A percentile compares a stretch with the other conserved stretches of the same genome.
Conservation (phyloP, 768 basidiomycete genomes). For the Pisolithus microcarpus region DNA sequence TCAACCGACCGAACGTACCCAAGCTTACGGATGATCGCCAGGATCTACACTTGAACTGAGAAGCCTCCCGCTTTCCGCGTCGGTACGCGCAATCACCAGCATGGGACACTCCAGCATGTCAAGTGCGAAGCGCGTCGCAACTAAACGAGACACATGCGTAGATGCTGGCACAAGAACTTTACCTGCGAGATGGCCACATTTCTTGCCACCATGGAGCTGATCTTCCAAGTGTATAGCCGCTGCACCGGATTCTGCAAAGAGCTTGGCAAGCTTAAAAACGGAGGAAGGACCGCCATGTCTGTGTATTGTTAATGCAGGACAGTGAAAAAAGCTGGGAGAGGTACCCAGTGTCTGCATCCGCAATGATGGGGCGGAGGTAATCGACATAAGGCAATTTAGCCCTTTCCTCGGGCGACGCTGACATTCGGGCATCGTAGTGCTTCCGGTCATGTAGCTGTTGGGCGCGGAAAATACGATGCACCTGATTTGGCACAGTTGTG, state of each 20-base stretch:
- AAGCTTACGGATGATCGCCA: slow-evolving; percentile 54
- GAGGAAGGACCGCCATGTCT: slow-evolving; percentile 91
- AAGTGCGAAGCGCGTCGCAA: slow-evolving; percentile 83
- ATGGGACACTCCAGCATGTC: slow-evolving; percentile 85
- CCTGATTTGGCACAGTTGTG: slow-evolving; percentile 94
- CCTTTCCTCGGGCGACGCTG: slow-evolving; percentile 53
- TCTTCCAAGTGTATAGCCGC: slow-evolving; percentile 91
- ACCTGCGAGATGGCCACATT: slow-evolving; percentile 88
- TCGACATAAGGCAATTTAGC: slow-evolving; percentile 73
- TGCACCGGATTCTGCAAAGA: slow-evolving; percentile 93
- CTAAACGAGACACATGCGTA: slow-evolving; percentile 77
- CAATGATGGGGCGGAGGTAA: slow-evolving; percentile 88
- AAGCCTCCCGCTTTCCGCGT: slow-evolving; percentile 81
- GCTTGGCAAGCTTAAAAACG: slow-evolving; percentile 89
- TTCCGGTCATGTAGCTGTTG: slow-evolving; percentile 92
- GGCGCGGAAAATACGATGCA: slow-evolving; percentile 84
- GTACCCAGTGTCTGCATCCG: slow-evolving; percentile 92
- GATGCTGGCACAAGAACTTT: slow-evolving; percentile 91
- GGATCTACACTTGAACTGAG: slow-evolving; percentile 79
- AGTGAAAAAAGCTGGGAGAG: slow-evolving; percentile 10
- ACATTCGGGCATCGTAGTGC: slow-evolving; percentile 81
- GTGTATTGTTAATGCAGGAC: neutral
- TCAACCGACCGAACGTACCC: slow-evolving; percentile 9
- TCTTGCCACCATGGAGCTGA: slow-evolving; percentile 91
- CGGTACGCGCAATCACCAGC: slow-evolving; percentile 87